A percentile compares a stretch with the other conserved stretches of the same genome.
These are phyloP conservation scores for Colletotrichum echinochloae DNA, from an alignment of 2,329 filamentous ascomycete species.

Conservation along the genomic window DNA sequence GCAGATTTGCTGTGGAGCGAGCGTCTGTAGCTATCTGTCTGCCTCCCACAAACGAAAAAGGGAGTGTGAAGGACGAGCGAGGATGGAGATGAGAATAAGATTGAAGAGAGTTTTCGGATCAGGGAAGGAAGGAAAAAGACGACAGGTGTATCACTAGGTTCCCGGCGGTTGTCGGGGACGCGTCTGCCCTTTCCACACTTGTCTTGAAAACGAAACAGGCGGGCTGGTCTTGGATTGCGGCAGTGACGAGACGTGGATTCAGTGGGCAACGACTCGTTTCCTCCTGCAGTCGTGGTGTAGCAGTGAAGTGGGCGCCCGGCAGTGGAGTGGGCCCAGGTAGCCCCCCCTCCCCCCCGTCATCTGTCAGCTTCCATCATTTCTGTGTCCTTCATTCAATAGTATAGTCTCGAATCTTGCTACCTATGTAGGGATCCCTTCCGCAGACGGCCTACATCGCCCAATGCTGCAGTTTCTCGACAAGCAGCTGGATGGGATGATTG, in stretches of 20 bases:
- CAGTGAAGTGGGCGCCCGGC: constrained; percentile 24
- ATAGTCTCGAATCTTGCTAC: background rate
- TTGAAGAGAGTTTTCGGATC: background rate
- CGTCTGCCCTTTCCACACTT: constrained; percentile 37
- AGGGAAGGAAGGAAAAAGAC: background rate
- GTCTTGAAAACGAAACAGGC: constrained; percentile 39
- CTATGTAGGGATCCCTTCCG: background rate
- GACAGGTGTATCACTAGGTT: constrained; percentile 18
- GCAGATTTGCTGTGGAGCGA: constrained; percentile 15
- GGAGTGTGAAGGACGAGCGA: constrained; percentile 1
- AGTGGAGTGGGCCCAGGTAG: constrained; percentile 26
- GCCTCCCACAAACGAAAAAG: background rate
- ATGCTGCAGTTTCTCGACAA: constrained; percentile 4
- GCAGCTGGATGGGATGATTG: constrained; percentile 4
- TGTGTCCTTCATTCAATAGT: background rate
- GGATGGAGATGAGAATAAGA: background rate
- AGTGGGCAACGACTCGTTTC: constrained; percentile 35
- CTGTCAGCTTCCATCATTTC: background rate
- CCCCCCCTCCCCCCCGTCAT: constrained; percentile 23
- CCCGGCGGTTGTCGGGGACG: constrained; percentile 29
- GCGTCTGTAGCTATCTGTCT: constrained; percentile 1
- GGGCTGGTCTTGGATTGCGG: constrained; percentile 36
- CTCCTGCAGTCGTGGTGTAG: constrained; percentile 27
- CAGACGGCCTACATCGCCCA: background rate
- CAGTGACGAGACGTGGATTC: constrained; percentile 39